A percentile compares a stretch with the other conserved stretches of the same genome.
These are phyloP conservation scores for Cordyceps fumosorosea DNA, from an alignment of 2,329 filamentous ascomycete species.

Conservation along the genomic window DNA sequence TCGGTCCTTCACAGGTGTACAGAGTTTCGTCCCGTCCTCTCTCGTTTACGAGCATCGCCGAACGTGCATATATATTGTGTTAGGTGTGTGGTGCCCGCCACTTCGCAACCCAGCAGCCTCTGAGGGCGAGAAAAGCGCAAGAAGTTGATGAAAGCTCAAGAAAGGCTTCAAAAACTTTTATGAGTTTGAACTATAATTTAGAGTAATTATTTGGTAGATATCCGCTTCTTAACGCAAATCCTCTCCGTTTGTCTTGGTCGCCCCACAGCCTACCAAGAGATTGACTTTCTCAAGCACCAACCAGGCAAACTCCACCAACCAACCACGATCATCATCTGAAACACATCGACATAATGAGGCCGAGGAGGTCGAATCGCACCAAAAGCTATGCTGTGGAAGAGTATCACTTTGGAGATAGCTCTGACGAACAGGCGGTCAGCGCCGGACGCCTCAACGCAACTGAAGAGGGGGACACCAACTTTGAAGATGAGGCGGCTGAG, in stretches of 20 bases:
- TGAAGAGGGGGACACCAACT: slow-evolving; percentile 25
- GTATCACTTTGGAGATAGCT: slow-evolving; percentile 29
- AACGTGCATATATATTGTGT: not conserved
- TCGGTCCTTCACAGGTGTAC: not conserved
- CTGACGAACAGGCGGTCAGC: slow-evolving; percentile 23
- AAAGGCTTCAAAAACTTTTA: not conserved
- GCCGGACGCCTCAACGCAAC: slow-evolving; percentile 18
- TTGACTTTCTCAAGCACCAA: not conserved
- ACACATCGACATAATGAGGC: slow-evolving; percentile 24
- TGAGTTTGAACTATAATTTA: not conserved
- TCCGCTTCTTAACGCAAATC: not conserved
- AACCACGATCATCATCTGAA: not conserved
- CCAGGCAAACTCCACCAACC: slow-evolving; percentile 1
- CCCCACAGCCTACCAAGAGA: slow-evolving; percentile 5
- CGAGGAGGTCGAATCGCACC: slow-evolving; percentile 30
- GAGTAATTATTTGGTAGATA: not conserved
- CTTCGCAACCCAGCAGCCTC: not conserved
- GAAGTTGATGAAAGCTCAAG: not conserved
- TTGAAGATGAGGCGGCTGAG: slow-evolving; percentile 19
- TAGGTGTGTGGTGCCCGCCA: not conserved
- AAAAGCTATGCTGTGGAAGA: slow-evolving; percentile 28
- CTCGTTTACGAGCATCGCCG: not conserved
- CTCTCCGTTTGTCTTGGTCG: not conserved
- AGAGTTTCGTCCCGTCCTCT: not conserved
- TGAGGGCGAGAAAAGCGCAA: not conserved